A percentile compares a stretch with the other conserved stretches of the same genome.
phyloP scores from a whole-genome alignment of 495 filamentous ascomycete species.

The Xylaria curta region DNA sequence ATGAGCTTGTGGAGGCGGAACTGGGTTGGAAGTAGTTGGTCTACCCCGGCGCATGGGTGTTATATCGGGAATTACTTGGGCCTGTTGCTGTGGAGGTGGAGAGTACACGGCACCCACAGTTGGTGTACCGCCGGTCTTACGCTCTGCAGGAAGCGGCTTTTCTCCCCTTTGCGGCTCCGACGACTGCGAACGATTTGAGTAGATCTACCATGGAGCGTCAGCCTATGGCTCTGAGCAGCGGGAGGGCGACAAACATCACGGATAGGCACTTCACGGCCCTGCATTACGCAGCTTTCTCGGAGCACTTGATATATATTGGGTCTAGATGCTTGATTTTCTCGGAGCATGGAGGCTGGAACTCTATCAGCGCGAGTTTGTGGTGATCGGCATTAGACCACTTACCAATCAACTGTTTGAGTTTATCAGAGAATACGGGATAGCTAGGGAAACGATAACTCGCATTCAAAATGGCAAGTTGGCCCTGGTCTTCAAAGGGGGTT shows the following conservation, averaged over 20 bases:
- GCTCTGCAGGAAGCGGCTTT: slow-evolving; percentile 36
- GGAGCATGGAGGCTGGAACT: slow-evolving; percentile 80
- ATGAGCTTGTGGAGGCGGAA: slow-evolving; percentile 46
- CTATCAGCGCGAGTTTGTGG: slow-evolving; percentile 42
- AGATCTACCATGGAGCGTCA: slow-evolving; percentile 68
- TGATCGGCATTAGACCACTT: slow-evolving; percentile 40
- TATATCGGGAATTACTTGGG: slow-evolving; percentile 83
- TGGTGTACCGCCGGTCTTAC: slow-evolving; percentile 53
- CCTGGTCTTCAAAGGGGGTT: slow-evolving; percentile 96
- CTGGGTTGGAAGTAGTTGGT: slow-evolving; percentile 61
- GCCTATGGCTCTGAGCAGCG: background rate
- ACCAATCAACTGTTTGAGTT: slow-evolving; percentile 91
- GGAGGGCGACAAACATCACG: slow-evolving; percentile 73
- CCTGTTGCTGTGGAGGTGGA: slow-evolving; percentile 69
- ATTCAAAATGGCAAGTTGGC: slow-evolving; percentile 97
- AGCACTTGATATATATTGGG: slow-evolving; percentile 96
- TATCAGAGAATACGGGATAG: slow-evolving; percentile 88
- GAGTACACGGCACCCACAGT: slow-evolving; percentile 74
- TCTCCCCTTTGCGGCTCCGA: slow-evolving; percentile 40
- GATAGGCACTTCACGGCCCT: slow-evolving; percentile 86
- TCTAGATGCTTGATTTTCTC: slow-evolving; percentile 78
- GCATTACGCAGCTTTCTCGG: slow-evolving; percentile 84
- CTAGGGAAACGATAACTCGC: slow-evolving; percentile 91
- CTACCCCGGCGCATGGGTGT: slow-evolving; percentile 93
- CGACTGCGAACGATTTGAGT: slow-evolving; percentile 66